A percentile compares a stretch with the other conserved stretches of the same genome.
Conservation (phyloP, 495 filamentous ascomycete species). For the Penicillium manginii region DNA sequence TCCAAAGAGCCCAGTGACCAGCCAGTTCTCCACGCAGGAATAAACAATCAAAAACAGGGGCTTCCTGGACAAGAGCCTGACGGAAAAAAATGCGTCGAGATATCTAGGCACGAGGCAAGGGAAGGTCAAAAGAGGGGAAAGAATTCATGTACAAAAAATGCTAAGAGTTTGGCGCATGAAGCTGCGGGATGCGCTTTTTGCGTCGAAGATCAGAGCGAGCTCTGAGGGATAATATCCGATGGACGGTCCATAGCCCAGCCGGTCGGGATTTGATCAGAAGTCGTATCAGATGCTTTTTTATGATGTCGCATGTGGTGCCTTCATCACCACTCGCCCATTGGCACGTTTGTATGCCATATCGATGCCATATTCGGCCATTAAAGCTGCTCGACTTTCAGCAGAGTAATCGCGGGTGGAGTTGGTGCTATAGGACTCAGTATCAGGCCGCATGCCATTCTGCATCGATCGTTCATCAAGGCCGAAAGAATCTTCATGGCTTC, state of each 20-base stretch:
- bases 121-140: conserved; percentile 7
- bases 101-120: conserved; percentile 20
- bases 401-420: conserved; percentile 32
- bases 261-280: not conserved
- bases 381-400: conserved; percentile 31
- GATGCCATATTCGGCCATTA: conserved; percentile 40
- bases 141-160: conserved; percentile 31
- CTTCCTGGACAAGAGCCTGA: conserved; percentile 8
- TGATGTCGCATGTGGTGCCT: conserved; percentile 28
- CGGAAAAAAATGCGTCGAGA: conserved; percentile 14
- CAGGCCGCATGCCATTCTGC: conserved; percentile 57
- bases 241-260: not conserved
- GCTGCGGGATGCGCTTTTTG: not conserved
- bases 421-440: conserved; percentile 35
- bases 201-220: conserved; percentile 1
- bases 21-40: conserved; percentile 8
- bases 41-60: conserved; percentile 13
- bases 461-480: conserved; percentile 47
- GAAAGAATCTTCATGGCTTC: conserved; percentile 48
- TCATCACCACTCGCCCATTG: conserved; percentile 43
- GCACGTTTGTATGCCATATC: conserved; percentile 58
- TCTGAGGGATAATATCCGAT: not conserved
- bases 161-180: conserved; percentile 5
- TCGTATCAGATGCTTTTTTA: conserved; percentile 14
- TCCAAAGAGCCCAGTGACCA: conserved; percentile 12